Evolutionary conservation across 139 green algal species (phyloP).

Genomic region (Chara braunii): DNA sequence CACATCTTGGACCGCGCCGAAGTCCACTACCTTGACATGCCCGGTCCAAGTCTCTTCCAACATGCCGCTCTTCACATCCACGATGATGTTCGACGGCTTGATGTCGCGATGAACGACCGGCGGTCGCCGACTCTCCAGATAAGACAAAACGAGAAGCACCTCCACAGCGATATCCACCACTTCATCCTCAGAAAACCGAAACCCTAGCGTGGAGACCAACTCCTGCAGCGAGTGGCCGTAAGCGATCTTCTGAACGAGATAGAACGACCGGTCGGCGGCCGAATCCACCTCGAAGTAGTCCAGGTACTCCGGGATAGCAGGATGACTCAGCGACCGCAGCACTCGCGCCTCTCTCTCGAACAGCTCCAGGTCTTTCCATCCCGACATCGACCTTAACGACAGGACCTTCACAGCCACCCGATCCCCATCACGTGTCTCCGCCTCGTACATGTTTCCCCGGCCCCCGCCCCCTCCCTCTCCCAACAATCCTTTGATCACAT

Average conservation of each 20-base stretch:
- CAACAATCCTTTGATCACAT: slow-evolving; percentile 25
- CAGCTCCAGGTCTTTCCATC: slow-evolving; percentile 68
- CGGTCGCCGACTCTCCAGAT: slow-evolving; percentile 60
- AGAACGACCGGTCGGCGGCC: slow-evolving; percentile 63
- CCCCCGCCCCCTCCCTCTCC: slow-evolving; percentile 18
- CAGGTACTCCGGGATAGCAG: slow-evolving; percentile 69
- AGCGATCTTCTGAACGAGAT: slow-evolving; percentile 79
- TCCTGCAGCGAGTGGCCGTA: slow-evolving; percentile 49
- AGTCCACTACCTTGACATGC: slow-evolving; percentile 79
- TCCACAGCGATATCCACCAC: slow-evolving; percentile 41
- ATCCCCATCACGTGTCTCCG: slow-evolving; percentile 12
- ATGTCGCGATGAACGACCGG: slow-evolving; percentile 59
- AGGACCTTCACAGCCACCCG: slow-evolving; percentile 24
- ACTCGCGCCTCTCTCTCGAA: slow-evolving; percentile 78
- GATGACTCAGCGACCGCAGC: slow-evolving; percentile 49
- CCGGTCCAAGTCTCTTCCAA: slow-evolving; percentile 45
- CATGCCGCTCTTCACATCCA: slow-evolving; percentile 50
- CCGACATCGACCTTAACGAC: slow-evolving; percentile 15
- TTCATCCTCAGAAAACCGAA: slow-evolving; percentile 17
- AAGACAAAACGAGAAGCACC: slow-evolving; percentile 70
- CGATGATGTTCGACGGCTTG: slow-evolving; percentile 79
- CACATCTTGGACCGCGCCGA: slow-evolving; percentile 69
- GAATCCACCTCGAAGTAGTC: slow-evolving; percentile 85
- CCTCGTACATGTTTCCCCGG: slow-evolving; percentile 26
- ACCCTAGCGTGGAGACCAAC: slow-evolving; percentile 8